Base-by-base conservation (phyloP, 1,139 yeast genomes). In the Meyerozyma smithsonii region DNA sequence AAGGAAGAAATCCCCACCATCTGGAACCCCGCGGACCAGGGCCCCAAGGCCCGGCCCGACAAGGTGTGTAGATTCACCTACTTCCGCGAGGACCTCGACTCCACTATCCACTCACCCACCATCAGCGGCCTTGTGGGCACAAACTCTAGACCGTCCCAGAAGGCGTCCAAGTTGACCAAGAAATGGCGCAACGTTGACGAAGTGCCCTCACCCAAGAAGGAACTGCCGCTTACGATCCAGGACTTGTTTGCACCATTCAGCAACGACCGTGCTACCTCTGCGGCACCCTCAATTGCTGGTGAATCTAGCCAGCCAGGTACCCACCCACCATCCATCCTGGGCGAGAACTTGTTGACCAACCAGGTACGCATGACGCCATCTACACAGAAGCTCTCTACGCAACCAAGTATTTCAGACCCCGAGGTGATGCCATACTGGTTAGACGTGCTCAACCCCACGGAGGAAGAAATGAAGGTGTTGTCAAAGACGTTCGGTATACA, bases 401-500 rank as follows among this genome's bases (percentile, higher is more conserved):
- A 30, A 6, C 15, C 34, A 8, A 23, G 37, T n/a, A 5, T 30
- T 11, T 43, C 36, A 8, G 38, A 32, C n/a, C 26, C 36, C 15
- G 38, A 37, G 6, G 34, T 36, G 8, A 53, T 55, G 3, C 95
- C 95, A 4, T 87, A 86, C 55, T 92, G 98, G 97, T 70, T 92
- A 8, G 98, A 92, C 60, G 86, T 92, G 17, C 66, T 86, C 41
- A 84, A 89, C 53, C 98, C 98, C 3, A 86, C 96, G 0, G 98
- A 90, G 53, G 96, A 87, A 47, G 98, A 92, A 60, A 90, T 92
- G 96, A 89, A 89, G 57, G 94, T 86, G 0, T 56, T 92, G 12
- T 81, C 95, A 20, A 89, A 89, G 52, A 81, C 97, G 0, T 92
- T 92, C 62, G 95, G 95, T 0, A 87, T 90, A 44, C 98, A 90